Conservation (phyloP, 2,329 filamentous ascomycete species). For the Nigrospora osmanthi region DNA sequence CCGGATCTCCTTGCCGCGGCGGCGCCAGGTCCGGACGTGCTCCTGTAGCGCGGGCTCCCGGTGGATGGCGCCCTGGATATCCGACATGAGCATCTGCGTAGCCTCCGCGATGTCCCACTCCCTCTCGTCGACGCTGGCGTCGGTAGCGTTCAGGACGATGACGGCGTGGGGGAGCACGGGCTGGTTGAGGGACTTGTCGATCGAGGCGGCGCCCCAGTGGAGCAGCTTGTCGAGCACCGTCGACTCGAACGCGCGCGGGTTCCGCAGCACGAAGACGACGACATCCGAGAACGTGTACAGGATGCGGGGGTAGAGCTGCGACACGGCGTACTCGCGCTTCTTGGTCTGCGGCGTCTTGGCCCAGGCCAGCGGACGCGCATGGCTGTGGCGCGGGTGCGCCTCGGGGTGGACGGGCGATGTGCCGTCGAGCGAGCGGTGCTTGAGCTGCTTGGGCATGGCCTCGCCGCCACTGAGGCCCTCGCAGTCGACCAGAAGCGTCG, state of each 20-base stretch:
- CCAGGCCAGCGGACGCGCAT: constrained; percentile 21
- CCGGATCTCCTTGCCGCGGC: constrained; percentile 29
- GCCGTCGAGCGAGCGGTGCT: constrained; percentile 10
- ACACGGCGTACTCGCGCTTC: constrained; percentile 28
- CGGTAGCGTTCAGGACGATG: constrained; percentile 40
- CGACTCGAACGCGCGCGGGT: constrained; percentile 31
- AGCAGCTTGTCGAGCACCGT: constrained; percentile 32
- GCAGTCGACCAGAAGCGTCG: constrained; percentile 42
- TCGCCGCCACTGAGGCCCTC: constrained; percentile 44
- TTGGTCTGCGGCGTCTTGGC: constrained; percentile 22
- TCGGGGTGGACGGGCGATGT: constrained; percentile 3
- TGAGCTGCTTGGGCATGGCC: constrained; percentile 20
- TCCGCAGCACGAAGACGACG: constrained; percentile 34
- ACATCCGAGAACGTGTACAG: constrained; percentile 37
- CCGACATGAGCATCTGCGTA: constrained; percentile 28
- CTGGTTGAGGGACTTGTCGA: constrained; percentile 47
- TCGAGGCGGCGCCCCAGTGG: constrained; percentile 39
- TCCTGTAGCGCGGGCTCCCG: constrained; percentile 25
- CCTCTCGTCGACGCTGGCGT: constrained; percentile 25
- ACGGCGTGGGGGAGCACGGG: constrained; percentile 46
- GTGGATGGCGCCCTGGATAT: constrained; percentile 22
- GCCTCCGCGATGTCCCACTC: constrained; percentile 34
- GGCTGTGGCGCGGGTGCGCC: constrained; percentile 9
- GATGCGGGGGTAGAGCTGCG: constrained; percentile 33
- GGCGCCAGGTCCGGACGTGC: constrained; percentile 32